Conservation (phyloP, 2,329 filamentous ascomycete genomes). For the Monosporascus sp. region DNA sequence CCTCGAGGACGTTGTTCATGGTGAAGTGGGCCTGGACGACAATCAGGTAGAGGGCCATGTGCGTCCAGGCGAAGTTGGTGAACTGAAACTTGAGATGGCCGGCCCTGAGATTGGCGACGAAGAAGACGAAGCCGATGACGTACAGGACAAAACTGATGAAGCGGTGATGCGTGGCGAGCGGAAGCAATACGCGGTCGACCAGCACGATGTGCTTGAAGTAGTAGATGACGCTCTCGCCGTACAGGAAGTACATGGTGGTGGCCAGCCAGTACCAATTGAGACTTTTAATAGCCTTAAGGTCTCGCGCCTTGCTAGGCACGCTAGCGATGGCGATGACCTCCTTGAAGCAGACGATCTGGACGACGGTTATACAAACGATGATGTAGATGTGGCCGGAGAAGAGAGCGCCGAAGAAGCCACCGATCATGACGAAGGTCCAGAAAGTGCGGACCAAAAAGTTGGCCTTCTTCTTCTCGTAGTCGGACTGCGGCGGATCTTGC, state of each 20-base stretch:
- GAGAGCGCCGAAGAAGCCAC: slow-evolving; percentile 81
- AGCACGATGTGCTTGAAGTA: slow-evolving; percentile 99
- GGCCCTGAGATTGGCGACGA: slow-evolving; percentile 89
- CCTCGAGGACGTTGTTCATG: slow-evolving; percentile 99
- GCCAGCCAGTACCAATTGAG: slow-evolving; percentile 99
- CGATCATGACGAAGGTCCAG: slow-evolving; percentile 98
- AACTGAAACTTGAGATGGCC: slow-evolving; percentile 98
- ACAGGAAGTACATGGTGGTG: slow-evolving; percentile 99
- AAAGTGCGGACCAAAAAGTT: slow-evolving; percentile 95
- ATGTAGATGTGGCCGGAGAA: slow-evolving; percentile 98
- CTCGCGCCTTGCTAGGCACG: slow-evolving; percentile 84
- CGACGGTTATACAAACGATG: slow-evolving; percentile 82
- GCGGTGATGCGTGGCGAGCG: slow-evolving; percentile 91
- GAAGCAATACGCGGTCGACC: slow-evolving; percentile 87
- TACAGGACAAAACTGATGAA: slow-evolving; percentile 99
- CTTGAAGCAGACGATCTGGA: slow-evolving; percentile 98
- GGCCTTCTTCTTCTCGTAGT: slow-evolving; percentile 98
- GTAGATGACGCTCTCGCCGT: slow-evolving; percentile 98
- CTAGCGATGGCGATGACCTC: slow-evolving; percentile 98
- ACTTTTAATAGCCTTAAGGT: slow-evolving; percentile 89
- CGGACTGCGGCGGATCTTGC: slow-evolving; percentile 42
- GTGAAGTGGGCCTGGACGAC: slow-evolving; percentile 98
- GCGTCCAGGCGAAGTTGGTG: slow-evolving; percentile 98
- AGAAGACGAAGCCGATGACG: slow-evolving; percentile 97
- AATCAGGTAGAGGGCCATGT: slow-evolving; percentile 97